These are phyloP conservation scores for Fusarium sp. DNA, from an alignment of 2,329 filamentous ascomycete species.

Conservation along the genomic window DNA sequence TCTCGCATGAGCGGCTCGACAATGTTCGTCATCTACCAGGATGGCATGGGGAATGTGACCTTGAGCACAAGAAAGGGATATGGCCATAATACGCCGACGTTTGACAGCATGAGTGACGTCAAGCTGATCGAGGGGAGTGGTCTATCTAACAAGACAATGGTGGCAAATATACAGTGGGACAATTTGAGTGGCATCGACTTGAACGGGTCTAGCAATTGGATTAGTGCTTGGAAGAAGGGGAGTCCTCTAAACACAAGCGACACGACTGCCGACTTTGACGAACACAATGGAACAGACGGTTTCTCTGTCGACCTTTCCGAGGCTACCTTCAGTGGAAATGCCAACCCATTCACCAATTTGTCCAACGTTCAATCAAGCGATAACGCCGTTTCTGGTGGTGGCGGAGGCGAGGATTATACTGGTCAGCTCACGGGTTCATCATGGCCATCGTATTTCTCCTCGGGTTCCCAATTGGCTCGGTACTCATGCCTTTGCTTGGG, in stretches of 20 bases:
- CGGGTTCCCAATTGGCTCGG: constrained; percentile 1
- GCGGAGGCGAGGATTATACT: constrained; percentile 7
- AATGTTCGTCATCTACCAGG: constrained; percentile 5
- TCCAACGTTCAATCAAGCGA: not conserved
- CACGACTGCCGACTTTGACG: not conserved
- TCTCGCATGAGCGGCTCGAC: constrained; percentile 8
- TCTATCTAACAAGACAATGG: not conserved
- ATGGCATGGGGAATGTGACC: not conserved
- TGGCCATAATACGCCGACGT: not conserved
- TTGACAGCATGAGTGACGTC: not conserved
- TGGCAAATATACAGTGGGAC: constrained; percentile 3
- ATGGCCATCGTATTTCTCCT: constrained; percentile 1
- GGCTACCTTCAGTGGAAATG: not conserved
- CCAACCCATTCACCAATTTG: not conserved
- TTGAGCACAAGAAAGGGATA: constrained; percentile 7
- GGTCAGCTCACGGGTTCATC: not conserved
- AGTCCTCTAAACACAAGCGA: not conserved
- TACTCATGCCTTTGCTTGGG: not conserved
- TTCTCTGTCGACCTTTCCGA: constrained; percentile 7
- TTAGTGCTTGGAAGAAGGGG: constrained; percentile 12
- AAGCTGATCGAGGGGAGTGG: not conserved
- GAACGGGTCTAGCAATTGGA: not conserved
- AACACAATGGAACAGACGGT: not conserved
- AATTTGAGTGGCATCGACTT: not conserved
- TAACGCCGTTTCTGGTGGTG: not conserved